Percentiles rank a stretch among this genome's conserved stretches.
phyloP scores from a whole-genome alignment of 352 stramenopile genomes.

The Thalassiosira delicatula region DNA sequence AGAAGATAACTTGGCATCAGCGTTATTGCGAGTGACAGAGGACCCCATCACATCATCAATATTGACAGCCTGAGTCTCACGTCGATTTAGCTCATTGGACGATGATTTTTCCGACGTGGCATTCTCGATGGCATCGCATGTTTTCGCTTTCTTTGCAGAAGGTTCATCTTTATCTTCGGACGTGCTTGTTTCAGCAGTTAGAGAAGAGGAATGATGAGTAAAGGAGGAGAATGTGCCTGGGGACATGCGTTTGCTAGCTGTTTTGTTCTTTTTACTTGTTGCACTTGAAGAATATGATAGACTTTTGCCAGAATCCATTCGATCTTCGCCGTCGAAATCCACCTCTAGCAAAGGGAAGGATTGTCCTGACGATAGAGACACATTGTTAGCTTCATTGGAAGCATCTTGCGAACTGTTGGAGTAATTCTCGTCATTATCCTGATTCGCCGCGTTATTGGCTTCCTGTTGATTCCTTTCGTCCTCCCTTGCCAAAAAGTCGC shows the following conservation, averaged over 20 bases:
- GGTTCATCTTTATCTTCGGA: not conserved
- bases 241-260: too few species aligned
- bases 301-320: too few species aligned
- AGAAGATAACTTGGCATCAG: conserved; percentile 75
- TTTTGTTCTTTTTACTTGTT: too few species aligned
- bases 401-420: too few species aligned
- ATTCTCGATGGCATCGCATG: conserved; percentile 9
- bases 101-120: conserved; percentile 5
- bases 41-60: conserved; percentile 83
- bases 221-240: conserved; percentile 42
- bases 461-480: conserved; percentile 3
- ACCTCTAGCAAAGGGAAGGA: too few species aligned
- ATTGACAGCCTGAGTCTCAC: conserved; percentile 72
- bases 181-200: conserved; percentile 6
- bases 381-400: too few species aligned
- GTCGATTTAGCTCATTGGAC: conserved; percentile 60
- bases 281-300: too few species aligned
- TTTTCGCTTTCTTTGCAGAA: conserved; percentile 13
- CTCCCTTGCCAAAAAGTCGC: conserved; percentile 8
- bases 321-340: too few species aligned
- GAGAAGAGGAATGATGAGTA: conserved; percentile 47
- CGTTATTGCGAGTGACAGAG: conserved; percentile 84
- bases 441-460: too few species aligned
- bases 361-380: too few species aligned
- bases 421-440: too few species aligned